Evolutionary conservation across 2,329 filamentous ascomycete genomes (phyloP), one percentile per base, ranked within the genome.

Genomic region (Xylaria sp.): DNA sequence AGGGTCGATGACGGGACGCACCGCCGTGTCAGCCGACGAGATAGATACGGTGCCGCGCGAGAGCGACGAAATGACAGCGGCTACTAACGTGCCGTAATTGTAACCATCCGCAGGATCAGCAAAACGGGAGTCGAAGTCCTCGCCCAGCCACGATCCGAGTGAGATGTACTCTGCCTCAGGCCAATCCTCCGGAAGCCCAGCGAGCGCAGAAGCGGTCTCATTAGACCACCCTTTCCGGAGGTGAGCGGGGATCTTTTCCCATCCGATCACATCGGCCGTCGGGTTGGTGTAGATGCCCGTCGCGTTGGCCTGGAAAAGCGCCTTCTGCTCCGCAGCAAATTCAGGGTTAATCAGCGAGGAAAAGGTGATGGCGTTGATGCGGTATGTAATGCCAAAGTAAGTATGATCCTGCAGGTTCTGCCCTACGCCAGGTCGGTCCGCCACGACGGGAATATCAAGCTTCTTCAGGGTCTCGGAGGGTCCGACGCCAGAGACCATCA

Each of bases 31-130:
- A 4, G 85, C 77, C 34, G 87, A 89, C 63, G 87, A 89, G 71
- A 92, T 86, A 79, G 88, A 91, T 71, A 92, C 83, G 69, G 84
- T 84, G 65, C 90, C 90, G 46, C 87, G 85, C 51, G 77, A 79
- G n/a, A 74, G 69, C 0, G 78, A 74, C 4, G 77, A 70, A 2
- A 75, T 63, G 9, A 80, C 70, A 2, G 70, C 72, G 4, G 72
- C 70, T 3, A 70, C 69, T 3, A 79, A 50, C 15, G 73, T 72
- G 15, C 68, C 77, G 60, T 80, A 80, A 34, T 78, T 73, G 46
- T 69, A 66, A n/a, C 74, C 78, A 48, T 79, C 78, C 3, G 57
- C 62, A 2, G 75, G 74, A 28, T 70, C 70, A 0, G 65, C 69
- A 71, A 61, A 74, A 39, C 59, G 72, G 34, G 61, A 81, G 54